Evolutionary conservation across 2,329 filamentous ascomycete genomes (phyloP).

Genomic region (Aspergillus unguis): DNA sequence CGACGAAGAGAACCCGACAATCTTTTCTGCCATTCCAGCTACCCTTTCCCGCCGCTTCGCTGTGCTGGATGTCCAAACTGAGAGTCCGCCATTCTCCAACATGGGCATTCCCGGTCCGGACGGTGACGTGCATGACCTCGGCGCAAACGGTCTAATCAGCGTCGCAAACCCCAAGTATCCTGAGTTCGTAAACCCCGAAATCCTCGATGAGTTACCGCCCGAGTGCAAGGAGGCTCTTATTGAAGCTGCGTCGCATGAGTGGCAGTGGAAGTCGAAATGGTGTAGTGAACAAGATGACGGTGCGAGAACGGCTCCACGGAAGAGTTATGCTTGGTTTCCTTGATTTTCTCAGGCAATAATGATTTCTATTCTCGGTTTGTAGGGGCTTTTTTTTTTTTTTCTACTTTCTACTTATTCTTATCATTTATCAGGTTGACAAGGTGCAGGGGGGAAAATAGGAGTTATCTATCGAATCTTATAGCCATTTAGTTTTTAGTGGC

Average conservation of each 20-base stretch:
- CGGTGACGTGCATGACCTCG: slow-evolving; percentile 38
- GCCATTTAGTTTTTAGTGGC: neutral
- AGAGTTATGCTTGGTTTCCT: slow-evolving; percentile 42
- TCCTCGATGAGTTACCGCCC: slow-evolving; percentile 43
- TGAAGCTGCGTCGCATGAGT: slow-evolving; percentile 61
- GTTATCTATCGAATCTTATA: slow-evolving; percentile 1
- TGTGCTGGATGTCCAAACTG: slow-evolving; percentile 59
- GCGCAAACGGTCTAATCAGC: slow-evolving; percentile 42
- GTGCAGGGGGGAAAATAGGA: slow-evolving; percentile 9
- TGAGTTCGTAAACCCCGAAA: slow-evolving; percentile 38
- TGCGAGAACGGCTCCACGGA: slow-evolving; percentile 28
- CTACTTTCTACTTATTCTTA: neutral
- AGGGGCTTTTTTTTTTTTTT: slow-evolving; percentile 3
- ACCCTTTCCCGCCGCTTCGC: slow-evolving; percentile 61
- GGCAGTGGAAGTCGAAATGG: slow-evolving; percentile 72
- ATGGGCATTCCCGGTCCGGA: slow-evolving; percentile 56
- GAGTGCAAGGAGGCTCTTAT: slow-evolving; percentile 70
- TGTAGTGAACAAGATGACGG: slow-evolving; percentile 62
- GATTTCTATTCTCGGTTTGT: neutral
- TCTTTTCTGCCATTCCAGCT: slow-evolving; percentile 55
- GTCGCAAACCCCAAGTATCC: slow-evolving; percentile 33
- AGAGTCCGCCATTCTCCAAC: slow-evolving; percentile 56
- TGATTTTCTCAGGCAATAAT: slow-evolving; percentile 17
- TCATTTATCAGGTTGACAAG: neutral
- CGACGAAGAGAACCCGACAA: slow-evolving; percentile 32